Base-by-base conservation (phyloP, 805 yeast genomes). In the Yamadazyma endophytica region DNA sequence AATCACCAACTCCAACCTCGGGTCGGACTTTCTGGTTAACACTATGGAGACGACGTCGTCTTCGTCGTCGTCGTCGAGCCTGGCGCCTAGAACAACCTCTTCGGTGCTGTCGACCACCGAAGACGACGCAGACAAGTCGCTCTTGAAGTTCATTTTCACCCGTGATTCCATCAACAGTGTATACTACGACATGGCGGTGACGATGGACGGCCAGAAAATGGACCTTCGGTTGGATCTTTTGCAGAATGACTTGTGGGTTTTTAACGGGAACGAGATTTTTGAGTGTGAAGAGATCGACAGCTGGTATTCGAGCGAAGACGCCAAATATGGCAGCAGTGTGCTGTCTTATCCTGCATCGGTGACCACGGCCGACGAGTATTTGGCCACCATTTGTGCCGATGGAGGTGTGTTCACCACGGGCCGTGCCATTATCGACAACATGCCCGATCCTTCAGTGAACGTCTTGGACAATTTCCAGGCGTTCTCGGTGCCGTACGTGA, bases 171-270 rank as follows among this genome's bases (percentile, higher is more conserved):
- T n/a, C n/a, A n/a, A n/a, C n/a, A 23, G 20, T 5, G 5, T 6
- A 9, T 41, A 34, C 15, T 41, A 36, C 16, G 37, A 41, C 26
- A 24, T 24, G 13, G 41, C 43, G 8, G 38, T 41, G 5, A 25
- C 35, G 1, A 17, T 47, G 4, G 44, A 31, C 12, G 40, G 36
- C 17, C 42, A 46, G 11, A 24, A 30, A 2, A 26, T 51, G 17
- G 43, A 42, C 11, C 37, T 56, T 2, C 42, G 63, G 21, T 25
- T 61, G 21, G 70, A 64, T 39, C 18, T 53, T 13, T 14, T 54
- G n/a, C 70, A 58, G 42, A 64, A 64, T 5, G 61, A 63, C 12
- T 24, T 61, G 2, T 64, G 69, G 69, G 60, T 58, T 13, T 40
- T 64, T 42, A 47, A 59, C 32, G 54, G 49, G 5, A 31, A 49